A percentile compares a stretch with the other conserved stretches of the same genome.
These are phyloP conservation scores for Macroventuria anomochaeta DNA, from an alignment of 2,329 filamentous ascomycete genomes.

Conservation along the genomic window DNA sequence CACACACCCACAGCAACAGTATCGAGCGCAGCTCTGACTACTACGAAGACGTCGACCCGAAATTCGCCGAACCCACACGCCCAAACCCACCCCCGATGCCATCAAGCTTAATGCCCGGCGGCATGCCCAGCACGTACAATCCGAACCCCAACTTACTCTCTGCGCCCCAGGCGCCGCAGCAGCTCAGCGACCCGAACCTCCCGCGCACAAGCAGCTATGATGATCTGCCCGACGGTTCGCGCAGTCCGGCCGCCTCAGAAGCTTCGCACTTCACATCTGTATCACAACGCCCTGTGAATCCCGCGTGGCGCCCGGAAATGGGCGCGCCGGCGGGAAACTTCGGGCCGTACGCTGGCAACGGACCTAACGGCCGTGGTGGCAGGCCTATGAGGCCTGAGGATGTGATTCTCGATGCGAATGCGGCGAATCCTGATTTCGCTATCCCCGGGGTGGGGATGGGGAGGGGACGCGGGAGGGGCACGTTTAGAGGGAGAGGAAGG, in stretches of 20 bases:
- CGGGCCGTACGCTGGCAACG: slow-evolving; percentile 36
- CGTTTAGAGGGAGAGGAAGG: slow-evolving; percentile 42
- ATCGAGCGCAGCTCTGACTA: slow-evolving; percentile 62
- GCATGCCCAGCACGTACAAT: slow-evolving; percentile 44
- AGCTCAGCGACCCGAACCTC: slow-evolving; percentile 43
- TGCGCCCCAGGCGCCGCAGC: slow-evolving; percentile 24
- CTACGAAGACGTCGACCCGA: slow-evolving; percentile 92
- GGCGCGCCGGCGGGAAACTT: slow-evolving; percentile 49
- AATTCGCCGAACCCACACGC: slow-evolving; percentile 67
- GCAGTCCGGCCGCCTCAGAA: slow-evolving; percentile 77
- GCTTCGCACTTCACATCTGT: slow-evolving; percentile 88
- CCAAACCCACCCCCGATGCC: slow-evolving; percentile 39
- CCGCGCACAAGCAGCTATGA: slow-evolving; percentile 63
- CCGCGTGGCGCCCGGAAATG: slow-evolving; percentile 73
- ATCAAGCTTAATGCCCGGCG: slow-evolving; percentile 32
- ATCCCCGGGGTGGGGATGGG: slow-evolving; percentile 60
- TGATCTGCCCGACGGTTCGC: slow-evolving; percentile 66
- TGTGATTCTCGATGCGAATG: slow-evolving; percentile 67
- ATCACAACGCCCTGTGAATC: slow-evolving; percentile 86
- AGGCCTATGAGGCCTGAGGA: slow-evolving; percentile 65
- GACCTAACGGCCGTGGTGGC: slow-evolving; percentile 46
- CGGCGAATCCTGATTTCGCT: slow-evolving; percentile 83
- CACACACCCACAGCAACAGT: slow-evolving; percentile 3
- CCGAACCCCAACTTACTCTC: slow-evolving; percentile 39
- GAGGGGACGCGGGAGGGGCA: slow-evolving; percentile 42